Base-by-base conservation (phyloP, 1,284 basidiomycete species). In the Irpex sp. region DNA sequence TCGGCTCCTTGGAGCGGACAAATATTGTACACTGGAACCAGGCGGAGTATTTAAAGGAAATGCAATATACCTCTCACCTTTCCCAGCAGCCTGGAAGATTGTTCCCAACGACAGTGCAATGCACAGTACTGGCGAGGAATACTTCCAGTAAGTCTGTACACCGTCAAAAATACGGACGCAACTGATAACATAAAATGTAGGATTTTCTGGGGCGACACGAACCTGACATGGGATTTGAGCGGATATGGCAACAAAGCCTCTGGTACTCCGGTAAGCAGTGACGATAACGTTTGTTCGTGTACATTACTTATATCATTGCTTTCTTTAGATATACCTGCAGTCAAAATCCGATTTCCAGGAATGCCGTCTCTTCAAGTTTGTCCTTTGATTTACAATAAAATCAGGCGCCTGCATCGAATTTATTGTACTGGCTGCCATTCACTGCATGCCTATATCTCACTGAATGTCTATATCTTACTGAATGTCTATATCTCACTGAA, bases 21-120 rank as follows among this genome's bases (percentile, higher is more conserved):
- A 60, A 53, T 65, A 59, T 46, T 62, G 61, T 8, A 62, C 61
- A 6, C n/a, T 65, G 57, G 57, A 59, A 58, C 31, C 31, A 33
- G 31, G 31, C 31, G 31, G 31, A 33, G 31, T 33, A 33, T 33
- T 33, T 33, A 11, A 36, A 6, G 53, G 37, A 9, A 51, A n/a
- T 9, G 4, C 5, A 11, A n/a, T 11, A 46, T 11, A 57, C 11
- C 43, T 65, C 15, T 65, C 61, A 5, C 57, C 37, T 13, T 26
- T 61, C 8, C 63, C 60, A n/a, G 63, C 61, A 4, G 63, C 63
- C 9, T 65, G 63, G 63, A 59, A 50, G 17, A 62, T 65, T 15
- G 61, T 39, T 6, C 19, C 31, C 6, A 46, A 55, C 8, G 26
- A 63, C 11, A 54, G 58, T 33, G 31, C 54, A 15, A 4, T 58